These are phyloP conservation scores for Fomitopsis pinicola DNA, from an alignment of 1,284 basidiomycete genomes.

Conservation along the genomic window DNA sequence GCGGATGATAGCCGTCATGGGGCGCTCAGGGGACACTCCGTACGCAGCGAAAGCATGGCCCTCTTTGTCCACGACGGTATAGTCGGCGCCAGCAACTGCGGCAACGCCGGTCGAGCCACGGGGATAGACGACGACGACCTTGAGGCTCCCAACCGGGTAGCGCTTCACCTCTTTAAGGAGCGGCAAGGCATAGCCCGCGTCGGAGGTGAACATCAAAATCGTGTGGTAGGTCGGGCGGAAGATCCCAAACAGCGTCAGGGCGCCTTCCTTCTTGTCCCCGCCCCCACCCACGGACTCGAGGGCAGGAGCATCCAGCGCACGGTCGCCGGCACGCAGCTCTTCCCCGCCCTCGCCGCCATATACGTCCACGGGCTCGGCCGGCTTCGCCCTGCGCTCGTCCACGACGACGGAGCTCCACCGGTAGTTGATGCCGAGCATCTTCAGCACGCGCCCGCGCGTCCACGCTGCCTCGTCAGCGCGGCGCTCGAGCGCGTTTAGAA, in stretches of 20 bases:
- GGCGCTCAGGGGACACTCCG: constrained; percentile 2
- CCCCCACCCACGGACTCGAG: constrained; percentile 16
- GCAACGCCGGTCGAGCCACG: not conserved
- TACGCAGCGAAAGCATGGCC: constrained; percentile 16
- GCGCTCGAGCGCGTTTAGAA: not conserved
- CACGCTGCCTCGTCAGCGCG: not conserved
- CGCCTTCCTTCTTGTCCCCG: not conserved
- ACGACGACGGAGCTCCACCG: constrained; percentile 39
- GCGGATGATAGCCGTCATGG: constrained; percentile 13
- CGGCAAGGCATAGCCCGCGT: not conserved
- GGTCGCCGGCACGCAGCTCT: constrained; percentile 38
- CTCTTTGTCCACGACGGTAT: constrained; percentile 9
- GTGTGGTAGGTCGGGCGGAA: constrained; percentile 22
- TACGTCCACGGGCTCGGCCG: constrained; percentile 11
- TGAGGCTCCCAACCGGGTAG: constrained; percentile 1
- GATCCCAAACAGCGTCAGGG: constrained; percentile 21
- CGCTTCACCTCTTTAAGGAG: not conserved
- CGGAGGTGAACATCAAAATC: constrained; percentile 20
- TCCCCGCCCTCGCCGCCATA: constrained; percentile 15
- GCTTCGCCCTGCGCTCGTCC: constrained; percentile 24
- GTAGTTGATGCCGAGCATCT: constrained; percentile 38
- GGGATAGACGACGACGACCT: constrained; percentile 4
- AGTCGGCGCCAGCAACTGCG: not conserved
- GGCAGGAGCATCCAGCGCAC: constrained; percentile 39
- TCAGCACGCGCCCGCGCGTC: not conserved